Base-by-base conservation (phyloP, 176 grass and related monocot genomes). In the Saccharum spontaneum region DNA sequence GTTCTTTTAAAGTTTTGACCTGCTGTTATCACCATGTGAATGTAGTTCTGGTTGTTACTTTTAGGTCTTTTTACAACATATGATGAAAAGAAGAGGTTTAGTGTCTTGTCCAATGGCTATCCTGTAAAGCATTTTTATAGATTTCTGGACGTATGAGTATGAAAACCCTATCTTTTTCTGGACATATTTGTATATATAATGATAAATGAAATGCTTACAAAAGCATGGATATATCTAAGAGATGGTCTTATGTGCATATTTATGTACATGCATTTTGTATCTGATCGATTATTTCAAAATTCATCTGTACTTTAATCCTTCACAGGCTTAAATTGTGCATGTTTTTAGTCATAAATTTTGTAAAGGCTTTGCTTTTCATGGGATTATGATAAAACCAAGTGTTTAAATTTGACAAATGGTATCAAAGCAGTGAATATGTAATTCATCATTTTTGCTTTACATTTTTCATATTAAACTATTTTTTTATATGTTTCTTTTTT, bases 401-500 rank as follows among this genome's bases (percentile, higher is more conserved):
- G 17, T 54, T 82, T 8, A 37, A 70, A 48, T 54, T 52, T 5
- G 14, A 36, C 30, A 23, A 38, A 55, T 55, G 26, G 23, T 7
- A 57, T 14, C 9, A 68, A 84, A 50, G 4, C n/a, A 55, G 75
- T 50, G 36, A 68, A 65, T 48, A 36, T 28, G 33, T 55, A 31
- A 65, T 38, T 37, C 24, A 68, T 79, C 46, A 38, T 72, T 61
- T 68, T 85, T 39, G 7, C 38, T 59, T 72, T 60, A 38, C 7
- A 0, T 31, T 62, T 63, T 76, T 48, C 18, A 13, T 44, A 40
- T 37, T 64, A 45, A 50, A 18, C 4, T 43, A 78, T 37, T 55
- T 28, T 71, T 71, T 50, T 36, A 82, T 78, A 4, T 30, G 36
- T 57, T 75, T 75, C 16, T 87, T 66, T 72, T 2, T 71, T 67